Evolutionary conservation across 768 basidiomycete species (phyloP), one percentile per base, ranked within the genome.

Genomic region (Steccherinum ochraceum): DNA sequence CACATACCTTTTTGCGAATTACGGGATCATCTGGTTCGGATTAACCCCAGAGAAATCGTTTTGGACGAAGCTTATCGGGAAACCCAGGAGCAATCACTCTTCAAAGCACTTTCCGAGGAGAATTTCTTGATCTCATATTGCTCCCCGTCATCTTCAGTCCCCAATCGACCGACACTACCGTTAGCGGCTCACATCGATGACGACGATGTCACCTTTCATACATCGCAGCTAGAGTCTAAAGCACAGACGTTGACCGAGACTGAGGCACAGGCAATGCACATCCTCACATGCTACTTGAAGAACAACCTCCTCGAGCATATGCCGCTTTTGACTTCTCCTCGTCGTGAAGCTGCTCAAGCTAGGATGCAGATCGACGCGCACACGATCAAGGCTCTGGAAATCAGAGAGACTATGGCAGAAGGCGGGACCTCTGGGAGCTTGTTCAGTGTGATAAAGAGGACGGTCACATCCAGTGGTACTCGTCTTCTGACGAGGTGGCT

Each of bases 341-440:
- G 69, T 40, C 78, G 73, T 55, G 87, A 92, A 64, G 72, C 65
- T 16, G 54, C 64, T 13, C 61, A 71, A 23, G 69, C 73, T 21
- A 74, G 83, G n/a, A 90, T 94, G 89, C 86, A 91, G 57, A 89
- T 94, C 50, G 92, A 94, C 62, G 77, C 86, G 3, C 84, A 93
- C 62, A 93, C 92, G 1, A 85, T 93, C 66, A 85, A 86, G 62
- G 84, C 86, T n/a, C 78, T 93, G 42, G 92, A 94, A 65, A 85
- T 94, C 48, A 76, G 82, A 20, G 89, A 92, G 69, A 77, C 76
- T 24, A 75, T 81, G 23, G 72, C 81, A 24, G 89, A 92, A 59
- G 87, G 88, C 0, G 83, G 88, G 0, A 64, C 70, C 11, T 79
- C 77, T 50, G 92, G 92, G 3, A 90, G 84, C 58, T 72, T 94